Conservation (phyloP, 2,329 filamentous ascomycete species). For the Berkeleyomyces rouxiae region DNA sequence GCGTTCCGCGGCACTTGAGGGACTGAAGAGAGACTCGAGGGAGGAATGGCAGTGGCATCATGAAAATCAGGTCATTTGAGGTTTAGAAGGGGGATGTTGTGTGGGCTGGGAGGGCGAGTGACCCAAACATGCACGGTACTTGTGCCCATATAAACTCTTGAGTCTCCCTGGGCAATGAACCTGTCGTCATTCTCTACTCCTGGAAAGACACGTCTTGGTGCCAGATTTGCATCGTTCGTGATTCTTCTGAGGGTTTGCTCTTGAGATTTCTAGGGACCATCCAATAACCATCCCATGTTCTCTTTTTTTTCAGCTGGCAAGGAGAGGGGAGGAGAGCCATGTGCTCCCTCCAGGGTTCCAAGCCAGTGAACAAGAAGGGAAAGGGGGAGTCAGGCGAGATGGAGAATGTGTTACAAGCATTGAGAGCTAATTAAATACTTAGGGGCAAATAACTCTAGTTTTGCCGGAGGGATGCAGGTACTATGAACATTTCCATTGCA, state of each 20-base stretch:
- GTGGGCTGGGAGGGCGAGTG: background rate
- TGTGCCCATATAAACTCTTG: background rate
- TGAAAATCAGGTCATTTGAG: background rate
- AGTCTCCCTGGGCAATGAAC: background rate
- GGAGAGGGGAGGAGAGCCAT: background rate
- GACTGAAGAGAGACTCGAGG: background rate
- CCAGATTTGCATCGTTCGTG: background rate
- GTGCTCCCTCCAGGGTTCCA: conserved; percentile 1
- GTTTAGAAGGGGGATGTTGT: background rate
- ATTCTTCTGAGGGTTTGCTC: background rate
- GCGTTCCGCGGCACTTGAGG: conserved; percentile 30
- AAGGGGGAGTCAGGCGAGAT: background rate
- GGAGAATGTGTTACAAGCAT: background rate
- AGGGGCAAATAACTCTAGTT: background rate
- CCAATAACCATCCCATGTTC: background rate
- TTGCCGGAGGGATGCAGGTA: background rate
- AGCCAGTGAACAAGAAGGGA: background rate
- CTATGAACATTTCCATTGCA: background rate
- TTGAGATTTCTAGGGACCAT: background rate
- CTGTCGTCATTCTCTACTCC: background rate
- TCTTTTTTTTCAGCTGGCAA: background rate
- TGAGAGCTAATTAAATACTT: background rate
- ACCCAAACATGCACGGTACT: background rate
- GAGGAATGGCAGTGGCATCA: background rate
- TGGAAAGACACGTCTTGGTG: background rate